Evolutionary conservation across 1,284 basidiomycete genomes (phyloP).

Genomic region (Tilletia caries): DNA sequence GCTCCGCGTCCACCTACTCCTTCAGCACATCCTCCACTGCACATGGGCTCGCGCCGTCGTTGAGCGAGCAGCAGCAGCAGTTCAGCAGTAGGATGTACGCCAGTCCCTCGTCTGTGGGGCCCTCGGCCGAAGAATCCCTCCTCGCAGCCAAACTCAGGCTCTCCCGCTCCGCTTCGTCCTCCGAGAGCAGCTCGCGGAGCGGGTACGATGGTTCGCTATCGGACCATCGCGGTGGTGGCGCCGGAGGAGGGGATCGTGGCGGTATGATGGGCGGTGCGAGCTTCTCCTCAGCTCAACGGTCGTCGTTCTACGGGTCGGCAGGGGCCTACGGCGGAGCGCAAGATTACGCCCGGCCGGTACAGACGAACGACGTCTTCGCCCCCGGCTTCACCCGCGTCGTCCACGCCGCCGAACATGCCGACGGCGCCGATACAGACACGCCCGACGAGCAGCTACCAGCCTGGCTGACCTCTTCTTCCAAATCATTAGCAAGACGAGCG

Average conservation of each 20-base stretch:
- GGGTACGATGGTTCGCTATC: too few relatives aligned
- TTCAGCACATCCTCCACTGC: not conserved
- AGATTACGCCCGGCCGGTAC: not conserved
- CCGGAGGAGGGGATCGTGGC: not conserved
- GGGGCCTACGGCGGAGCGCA: not conserved
- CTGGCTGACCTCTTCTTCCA: not conserved
- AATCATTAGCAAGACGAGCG: not conserved
- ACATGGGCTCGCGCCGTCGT: too few relatives aligned
- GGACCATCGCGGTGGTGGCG: too few relatives aligned
- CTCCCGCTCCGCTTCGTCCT: not conserved
- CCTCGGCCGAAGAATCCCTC: not conserved
- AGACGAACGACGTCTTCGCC: not conserved
- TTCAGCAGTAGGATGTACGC: not conserved
- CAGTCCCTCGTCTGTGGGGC: not conserved
- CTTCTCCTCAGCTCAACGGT: not conserved
- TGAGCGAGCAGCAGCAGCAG: too few relatives aligned
- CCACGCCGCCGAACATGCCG: not conserved
- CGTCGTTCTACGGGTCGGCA: conserved; percentile 1
- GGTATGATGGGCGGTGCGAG: not conserved
- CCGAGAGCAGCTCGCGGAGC: not conserved
- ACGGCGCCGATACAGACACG: not conserved
- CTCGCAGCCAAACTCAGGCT: conserved; percentile 6
- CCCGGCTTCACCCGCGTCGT: not conserved
- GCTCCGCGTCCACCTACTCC: not conserved
- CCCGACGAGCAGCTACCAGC: not conserved